Conservation (phyloP, 176 grass and related monocot genomes). For the Cenchrus fungigraminus region DNA sequence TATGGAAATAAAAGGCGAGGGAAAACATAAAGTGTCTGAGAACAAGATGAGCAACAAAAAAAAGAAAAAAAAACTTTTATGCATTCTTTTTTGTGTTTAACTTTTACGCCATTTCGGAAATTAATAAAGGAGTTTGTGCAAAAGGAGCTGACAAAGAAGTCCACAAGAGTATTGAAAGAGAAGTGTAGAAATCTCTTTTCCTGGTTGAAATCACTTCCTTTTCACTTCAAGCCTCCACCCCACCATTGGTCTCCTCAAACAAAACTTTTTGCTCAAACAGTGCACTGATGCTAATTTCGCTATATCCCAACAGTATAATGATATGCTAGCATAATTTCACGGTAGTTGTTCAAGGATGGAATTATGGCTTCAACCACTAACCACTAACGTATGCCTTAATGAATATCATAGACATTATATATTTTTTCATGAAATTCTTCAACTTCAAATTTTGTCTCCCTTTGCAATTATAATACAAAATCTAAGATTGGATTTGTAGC, state of each 20-base stretch:
- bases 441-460: neutral
- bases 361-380: constrained; percentile 33
- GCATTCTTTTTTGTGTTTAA: neutral
- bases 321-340: constrained; percentile 17
- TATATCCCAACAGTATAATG: constrained; percentile 16
- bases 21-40: neutral
- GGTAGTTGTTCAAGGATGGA: constrained; percentile 31
- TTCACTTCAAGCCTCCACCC: constrained; percentile 38
- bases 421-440: neutral
- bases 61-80: neutral
- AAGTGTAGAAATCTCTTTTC: neutral
- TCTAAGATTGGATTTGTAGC: neutral
- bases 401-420: neutral
- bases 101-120: neutral
- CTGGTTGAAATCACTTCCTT: constrained; percentile 27
- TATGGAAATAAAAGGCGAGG: neutral
- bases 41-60: constrained; percentile 18
- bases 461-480: neutral
- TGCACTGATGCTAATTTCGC: constrained; percentile 25
- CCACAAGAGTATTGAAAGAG: neutral
- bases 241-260: constrained; percentile 5
- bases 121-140: neutral
- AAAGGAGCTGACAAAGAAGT: neutral
- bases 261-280: constrained; percentile 6
- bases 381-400: neutral